Percentiles rank a stretch among this genome's conserved stretches.
These are phyloP conservation scores for Panicum hallii DNA, from an alignment of 202 grass and related monocot genomes.

Conservation along the genomic window DNA sequence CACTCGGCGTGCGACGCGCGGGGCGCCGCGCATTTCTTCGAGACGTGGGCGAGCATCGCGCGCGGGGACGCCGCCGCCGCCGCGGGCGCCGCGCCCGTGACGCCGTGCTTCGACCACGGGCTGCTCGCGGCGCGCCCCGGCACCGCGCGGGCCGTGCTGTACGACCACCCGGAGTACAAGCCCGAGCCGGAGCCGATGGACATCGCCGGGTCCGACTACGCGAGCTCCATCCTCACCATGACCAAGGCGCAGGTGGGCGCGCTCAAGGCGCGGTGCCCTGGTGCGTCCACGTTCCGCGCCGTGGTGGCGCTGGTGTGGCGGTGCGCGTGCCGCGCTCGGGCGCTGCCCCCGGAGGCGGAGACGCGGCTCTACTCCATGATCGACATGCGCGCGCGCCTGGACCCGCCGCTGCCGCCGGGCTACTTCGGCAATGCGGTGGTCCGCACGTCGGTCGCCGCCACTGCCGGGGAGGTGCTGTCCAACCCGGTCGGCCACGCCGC, in stretches of 20 bases:
- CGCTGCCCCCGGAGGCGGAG: conserved; percentile 31
- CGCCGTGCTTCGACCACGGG: conserved; percentile 44
- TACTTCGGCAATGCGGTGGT: conserved; percentile 74
- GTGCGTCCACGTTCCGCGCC: conserved; percentile 55
- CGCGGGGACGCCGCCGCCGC: neutral
- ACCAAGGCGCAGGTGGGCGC: conserved; percentile 37
- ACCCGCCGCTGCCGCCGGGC: conserved; percentile 56
- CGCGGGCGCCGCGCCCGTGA: neutral
- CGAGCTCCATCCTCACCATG: conserved; percentile 52
- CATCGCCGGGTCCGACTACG: conserved; percentile 27
- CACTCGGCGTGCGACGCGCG: conserved; percentile 53
- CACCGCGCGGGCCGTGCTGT: conserved; percentile 12
- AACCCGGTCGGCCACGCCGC: conserved; percentile 30
- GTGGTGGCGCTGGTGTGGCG: conserved; percentile 64
- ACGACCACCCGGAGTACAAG: conserved; percentile 62
- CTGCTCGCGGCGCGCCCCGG: conserved; percentile 27
- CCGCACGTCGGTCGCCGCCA: conserved; percentile 45
- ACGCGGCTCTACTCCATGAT: conserved; percentile 69
- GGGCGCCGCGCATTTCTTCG: conserved; percentile 54
- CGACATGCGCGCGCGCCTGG: conserved; percentile 56
- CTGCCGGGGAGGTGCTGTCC: conserved; percentile 42
- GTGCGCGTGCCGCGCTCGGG: conserved; percentile 58
- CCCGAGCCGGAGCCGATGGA: conserved; percentile 31
- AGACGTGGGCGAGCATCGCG: conserved; percentile 59
- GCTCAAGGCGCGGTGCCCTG: conserved; percentile 43